Base-by-base conservation (phyloP, 2,329 filamentous ascomycete genomes). In the Apiospora koreana region DNA sequence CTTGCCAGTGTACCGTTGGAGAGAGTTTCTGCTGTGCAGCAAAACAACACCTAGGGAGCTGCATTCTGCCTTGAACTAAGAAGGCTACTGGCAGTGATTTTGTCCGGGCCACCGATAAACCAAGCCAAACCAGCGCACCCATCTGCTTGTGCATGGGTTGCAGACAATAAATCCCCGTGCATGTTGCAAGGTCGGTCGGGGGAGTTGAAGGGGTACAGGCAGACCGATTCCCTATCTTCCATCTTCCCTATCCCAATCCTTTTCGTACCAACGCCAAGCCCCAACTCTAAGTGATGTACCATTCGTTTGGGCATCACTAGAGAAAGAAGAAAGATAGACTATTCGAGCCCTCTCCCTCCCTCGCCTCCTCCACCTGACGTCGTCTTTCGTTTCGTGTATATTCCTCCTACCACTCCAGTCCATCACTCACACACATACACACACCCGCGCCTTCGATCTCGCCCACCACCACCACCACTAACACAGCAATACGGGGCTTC, bases 31-130 rank as follows among this genome's bases (percentile, higher is more conserved):
- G 54, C 54, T 38, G 54, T 62, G 54, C 54, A 62, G 54, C 54
- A 62, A 18, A 62, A 38, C 54, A 62, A 62, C 54, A 62, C 54
- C 54, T 23, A 62, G 54, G 28, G 54, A 38, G 31, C 54, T 62
- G 54, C 54, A 62, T 62, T 31, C 54, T 62, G 54, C 54, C 54
- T 62, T 62, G 54, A 62, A 62, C 31, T 62, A 62, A 62, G 54
- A 62, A 62, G 54, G 54, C 54, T 62, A 38, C 54, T 38, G 28
- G 31, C 54, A 62, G 54, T 38, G 18, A 38, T 62, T 38, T 54
- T 35, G 31, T n/a, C 54, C 54, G 9, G 54, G 31, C 38, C 54
- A 14, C 54, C 54, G 50, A 58, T 28, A 35, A 35, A 16, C 23
- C 25, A 50, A 28, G 21, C n/a, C 23, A 31, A 31, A 58, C 50